A percentile compares a stretch with the other conserved stretches of the same genome.
Conservation (phyloP, 371 early-diverging fungal genomes). For the Rhizopus sp. region DNA sequence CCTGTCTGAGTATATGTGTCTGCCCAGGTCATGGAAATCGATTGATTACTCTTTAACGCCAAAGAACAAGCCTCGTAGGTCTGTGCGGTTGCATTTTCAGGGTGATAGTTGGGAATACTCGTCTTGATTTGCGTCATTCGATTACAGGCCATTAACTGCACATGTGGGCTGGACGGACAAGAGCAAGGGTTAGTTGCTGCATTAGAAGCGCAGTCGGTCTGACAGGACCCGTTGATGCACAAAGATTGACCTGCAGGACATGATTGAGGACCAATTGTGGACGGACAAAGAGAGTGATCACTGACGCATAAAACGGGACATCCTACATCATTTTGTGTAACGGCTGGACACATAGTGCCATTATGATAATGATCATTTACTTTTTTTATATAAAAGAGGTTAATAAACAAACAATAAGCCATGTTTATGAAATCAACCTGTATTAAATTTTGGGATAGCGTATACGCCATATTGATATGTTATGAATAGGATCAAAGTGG, state of each 20-base stretch:
- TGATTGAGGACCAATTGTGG: conserved; percentile 10
- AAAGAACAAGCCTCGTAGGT: conserved; percentile 38
- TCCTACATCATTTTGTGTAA: conserved; percentile 20
- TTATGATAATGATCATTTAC: conserved; percentile 31
- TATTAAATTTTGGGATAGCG: conserved; percentile 33
- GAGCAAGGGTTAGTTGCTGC: conserved; percentile 10
- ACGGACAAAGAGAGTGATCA: conserved; percentile 20
- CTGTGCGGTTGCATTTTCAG: conserved; percentile 40
- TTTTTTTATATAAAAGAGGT: conserved; percentile 3
- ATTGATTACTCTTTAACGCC: conserved; percentile 19
- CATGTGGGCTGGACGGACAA: conserved; percentile 21
- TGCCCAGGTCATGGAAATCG: conserved; percentile 31
- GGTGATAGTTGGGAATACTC: conserved; percentile 38
- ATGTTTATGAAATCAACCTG: conserved; percentile 11
- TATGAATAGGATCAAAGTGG: background rate
- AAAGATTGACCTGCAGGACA: conserved; percentile 18
- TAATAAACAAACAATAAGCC: background rate
- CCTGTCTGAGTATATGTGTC: background rate
- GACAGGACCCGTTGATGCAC: conserved; percentile 33
- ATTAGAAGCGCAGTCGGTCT: conserved; percentile 6
- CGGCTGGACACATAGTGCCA: conserved; percentile 33
- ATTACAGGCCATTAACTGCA: conserved; percentile 18
- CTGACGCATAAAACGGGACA: conserved; percentile 34
- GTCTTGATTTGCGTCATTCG: conserved; percentile 5
- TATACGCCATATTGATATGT: background rate